These are phyloP conservation scores for Mycena belliarum DNA, from an alignment of 768 basidiomycete species.

Conservation along the genomic window DNA sequence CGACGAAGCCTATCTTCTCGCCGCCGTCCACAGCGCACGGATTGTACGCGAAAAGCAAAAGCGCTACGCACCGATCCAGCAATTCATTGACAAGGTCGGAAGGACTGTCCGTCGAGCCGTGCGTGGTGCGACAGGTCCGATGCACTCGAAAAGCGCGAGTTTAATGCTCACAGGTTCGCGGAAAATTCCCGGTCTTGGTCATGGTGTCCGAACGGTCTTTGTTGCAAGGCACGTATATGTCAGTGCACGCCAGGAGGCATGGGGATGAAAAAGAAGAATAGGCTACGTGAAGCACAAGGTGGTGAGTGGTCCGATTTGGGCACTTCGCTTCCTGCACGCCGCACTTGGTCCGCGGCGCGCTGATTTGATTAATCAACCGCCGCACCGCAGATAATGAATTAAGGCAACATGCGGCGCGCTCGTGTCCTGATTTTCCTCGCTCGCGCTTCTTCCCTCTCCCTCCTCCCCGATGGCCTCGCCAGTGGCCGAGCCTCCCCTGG, in stretches of 20 bases:
- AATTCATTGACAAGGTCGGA: not conserved
- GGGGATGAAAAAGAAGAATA: not conserved
- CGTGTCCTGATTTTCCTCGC: conserved; percentile 11
- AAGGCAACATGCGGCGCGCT: conserved; percentile 9
- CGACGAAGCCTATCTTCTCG: conserved; percentile 8
- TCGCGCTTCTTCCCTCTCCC: conserved; percentile 8
- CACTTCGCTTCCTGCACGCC: conserved; percentile 2
- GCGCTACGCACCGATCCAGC: not conserved
- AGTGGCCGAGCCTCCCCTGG: not conserved
- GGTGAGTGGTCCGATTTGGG: not conserved
- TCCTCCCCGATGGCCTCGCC: conserved; percentile 1
- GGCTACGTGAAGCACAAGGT: not conserved
- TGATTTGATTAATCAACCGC: not conserved
- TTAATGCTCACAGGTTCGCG: too few relatives aligned
- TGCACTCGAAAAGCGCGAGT: not conserved
- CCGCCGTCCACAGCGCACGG: not conserved
- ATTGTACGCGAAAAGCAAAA: not conserved
- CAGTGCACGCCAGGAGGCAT: conserved; percentile 1
- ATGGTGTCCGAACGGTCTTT: too few relatives aligned
- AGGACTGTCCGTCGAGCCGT: conserved; percentile 1
- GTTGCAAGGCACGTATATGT: not conserved
- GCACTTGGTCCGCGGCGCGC: conserved; percentile 10
- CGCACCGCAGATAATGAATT: conserved; percentile 1
- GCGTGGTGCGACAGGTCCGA: not conserved
- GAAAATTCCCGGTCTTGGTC: too few relatives aligned